These are phyloP conservation scores for Carex littledalei DNA, from an alignment of 176 grass and related monocot species.

Conservation along the genomic window DNA sequence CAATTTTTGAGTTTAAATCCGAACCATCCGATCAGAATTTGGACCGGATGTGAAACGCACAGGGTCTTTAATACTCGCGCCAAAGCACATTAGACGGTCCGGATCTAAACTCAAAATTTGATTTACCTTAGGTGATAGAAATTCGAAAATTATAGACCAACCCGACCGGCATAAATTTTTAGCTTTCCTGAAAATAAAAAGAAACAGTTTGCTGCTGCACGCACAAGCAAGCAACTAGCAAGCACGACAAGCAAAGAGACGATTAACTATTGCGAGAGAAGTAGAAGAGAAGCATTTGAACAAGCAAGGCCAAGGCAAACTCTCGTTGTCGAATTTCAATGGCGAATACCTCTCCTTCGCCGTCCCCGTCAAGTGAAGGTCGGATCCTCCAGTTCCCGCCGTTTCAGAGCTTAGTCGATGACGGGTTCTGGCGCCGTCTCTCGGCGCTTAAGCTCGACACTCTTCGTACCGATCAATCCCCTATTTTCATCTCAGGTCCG, in stretches of 20 bases:
- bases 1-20: no score
- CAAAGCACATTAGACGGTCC: no score
- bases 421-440: conserved; percentile 51
- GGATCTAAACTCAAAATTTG: no score
- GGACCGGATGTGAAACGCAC: no score
- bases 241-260: conserved; percentile 11
- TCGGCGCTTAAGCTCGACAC: conserved; percentile 72
- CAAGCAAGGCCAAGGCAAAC: background rate
- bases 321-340: background rate
- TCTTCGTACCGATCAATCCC: conserved; percentile 70
- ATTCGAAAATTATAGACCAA: background rate
- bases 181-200: background rate
- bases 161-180: background rate
- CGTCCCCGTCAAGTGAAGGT: background rate
- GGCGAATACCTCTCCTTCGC: conserved; percentile 8
- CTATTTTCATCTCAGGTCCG: conserved; percentile 51
- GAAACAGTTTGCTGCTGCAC: background rate
- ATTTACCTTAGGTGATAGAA: no score
- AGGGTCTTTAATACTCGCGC: no score
- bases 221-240: background rate
- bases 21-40: no score
- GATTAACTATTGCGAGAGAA: background rate
- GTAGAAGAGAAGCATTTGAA: background rate
- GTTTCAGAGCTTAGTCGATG: conserved; percentile 19
- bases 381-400: conserved; percentile 32